phyloP scores from a whole-genome alignment of 2,329 filamentous ascomycete species.

The Emmonsiellopsis sp. region DNA sequence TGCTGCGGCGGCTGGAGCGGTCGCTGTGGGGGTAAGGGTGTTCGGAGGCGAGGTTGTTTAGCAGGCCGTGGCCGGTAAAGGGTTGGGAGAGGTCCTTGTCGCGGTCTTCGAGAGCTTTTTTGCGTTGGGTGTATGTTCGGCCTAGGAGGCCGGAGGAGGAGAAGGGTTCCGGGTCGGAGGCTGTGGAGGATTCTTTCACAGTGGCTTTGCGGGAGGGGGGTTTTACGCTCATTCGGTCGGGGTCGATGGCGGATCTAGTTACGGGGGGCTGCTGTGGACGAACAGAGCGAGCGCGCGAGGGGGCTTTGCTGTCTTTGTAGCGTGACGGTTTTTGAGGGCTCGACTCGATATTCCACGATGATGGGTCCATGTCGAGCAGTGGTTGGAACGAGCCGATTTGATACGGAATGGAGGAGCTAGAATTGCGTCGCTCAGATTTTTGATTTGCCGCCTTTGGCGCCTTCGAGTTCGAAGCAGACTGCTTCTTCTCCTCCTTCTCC shows the following conservation, averaged over 20 bases:
- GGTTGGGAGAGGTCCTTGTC: conserved; percentile 27
- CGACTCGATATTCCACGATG: conserved; percentile 32
- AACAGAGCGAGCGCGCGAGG: neutral
- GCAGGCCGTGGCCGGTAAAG: conserved; percentile 44
- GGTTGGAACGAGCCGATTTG: conserved; percentile 59
- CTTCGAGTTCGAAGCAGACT: conserved; percentile 23
- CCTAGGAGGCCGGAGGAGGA: conserved; percentile 27
- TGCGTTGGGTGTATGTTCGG: conserved; percentile 30
- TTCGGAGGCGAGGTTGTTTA: conserved; percentile 38
- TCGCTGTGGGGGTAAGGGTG: conserved; percentile 1
- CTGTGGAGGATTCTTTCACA: neutral
- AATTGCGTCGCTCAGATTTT: conserved; percentile 15
- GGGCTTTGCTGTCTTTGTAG: neutral
- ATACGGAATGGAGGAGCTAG: conserved; percentile 36
- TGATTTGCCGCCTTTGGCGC: conserved; percentile 9
- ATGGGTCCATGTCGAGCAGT: conserved; percentile 49
- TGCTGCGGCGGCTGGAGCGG: conserved; percentile 13
- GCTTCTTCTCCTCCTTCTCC: conserved; percentile 25
- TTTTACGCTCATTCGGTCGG: neutral
- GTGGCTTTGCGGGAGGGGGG: neutral
- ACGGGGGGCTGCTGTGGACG: neutral
- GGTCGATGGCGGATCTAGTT: neutral
- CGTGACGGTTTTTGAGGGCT: conserved; percentile 31
- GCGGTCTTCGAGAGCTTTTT: conserved; percentile 30
- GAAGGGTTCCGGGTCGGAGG: conserved; percentile 21